These are phyloP conservation scores for Didymosphaeria variabile DNA, from an alignment of 2,329 filamentous ascomycete species.

Conservation along the genomic window DNA sequence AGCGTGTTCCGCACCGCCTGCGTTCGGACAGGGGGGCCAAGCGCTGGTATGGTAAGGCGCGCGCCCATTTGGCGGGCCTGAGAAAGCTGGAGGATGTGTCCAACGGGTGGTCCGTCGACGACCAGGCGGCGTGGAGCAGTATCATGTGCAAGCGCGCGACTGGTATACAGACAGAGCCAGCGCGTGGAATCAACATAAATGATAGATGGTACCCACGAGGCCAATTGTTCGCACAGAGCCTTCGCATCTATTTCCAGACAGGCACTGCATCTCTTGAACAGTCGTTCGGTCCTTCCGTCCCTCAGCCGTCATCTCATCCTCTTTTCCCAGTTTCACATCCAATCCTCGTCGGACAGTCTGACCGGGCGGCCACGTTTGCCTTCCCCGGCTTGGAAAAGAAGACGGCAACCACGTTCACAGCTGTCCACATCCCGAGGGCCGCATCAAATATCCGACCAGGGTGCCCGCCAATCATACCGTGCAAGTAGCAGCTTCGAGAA, in stretches of 20 bases:
- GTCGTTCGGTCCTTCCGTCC: constrained; percentile 23
- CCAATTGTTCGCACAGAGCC: constrained; percentile 32
- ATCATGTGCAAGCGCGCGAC: constrained; percentile 50
- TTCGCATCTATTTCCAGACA: constrained; percentile 33
- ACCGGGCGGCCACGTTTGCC: constrained; percentile 37
- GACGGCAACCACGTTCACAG: constrained; percentile 32
- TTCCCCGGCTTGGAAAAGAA: constrained; percentile 27
- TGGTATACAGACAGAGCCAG: constrained; percentile 40
- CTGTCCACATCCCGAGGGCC: constrained; percentile 36
- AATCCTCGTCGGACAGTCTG: constrained; percentile 29
- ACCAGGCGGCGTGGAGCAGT: constrained; percentile 32
- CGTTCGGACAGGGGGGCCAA: constrained; percentile 34
- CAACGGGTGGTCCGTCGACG: constrained; percentile 38
- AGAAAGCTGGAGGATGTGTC: constrained; percentile 35
- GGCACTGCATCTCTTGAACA: constrained; percentile 23
- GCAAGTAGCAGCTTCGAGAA: constrained; percentile 21
- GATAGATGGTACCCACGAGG: constrained; percentile 36
- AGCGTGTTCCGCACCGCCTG: constrained; percentile 38
- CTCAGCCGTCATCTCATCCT: constrained; percentile 31
- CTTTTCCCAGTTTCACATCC: constrained; percentile 36
- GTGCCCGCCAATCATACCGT: constrained; percentile 38
- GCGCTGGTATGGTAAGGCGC: constrained; percentile 47
- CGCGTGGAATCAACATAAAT: constrained; percentile 49
- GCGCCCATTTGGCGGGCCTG: constrained; percentile 43
- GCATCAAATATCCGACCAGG: constrained; percentile 36